These are phyloP conservation scores for Centaurea solstitialis DNA, from an alignment of 129 eudicot species.

Conservation along the genomic window DNA sequence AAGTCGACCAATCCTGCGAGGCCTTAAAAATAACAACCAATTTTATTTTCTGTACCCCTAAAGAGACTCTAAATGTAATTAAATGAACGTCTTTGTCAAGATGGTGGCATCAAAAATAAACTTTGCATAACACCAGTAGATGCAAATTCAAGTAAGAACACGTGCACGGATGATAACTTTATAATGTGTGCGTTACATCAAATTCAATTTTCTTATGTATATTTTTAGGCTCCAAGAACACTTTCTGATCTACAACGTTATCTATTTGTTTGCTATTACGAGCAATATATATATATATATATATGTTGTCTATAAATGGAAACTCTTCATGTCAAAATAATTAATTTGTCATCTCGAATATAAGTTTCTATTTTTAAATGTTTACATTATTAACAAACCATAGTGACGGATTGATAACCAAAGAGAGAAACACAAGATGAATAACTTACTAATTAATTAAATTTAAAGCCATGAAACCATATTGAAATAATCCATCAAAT, in stretches of 20 bases:
- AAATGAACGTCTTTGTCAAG: background rate
- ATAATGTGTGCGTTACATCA: constrained; percentile 11
- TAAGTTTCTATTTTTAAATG: background rate
- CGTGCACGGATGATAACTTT: constrained; percentile 6
- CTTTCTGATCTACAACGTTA: constrained; percentile 12
- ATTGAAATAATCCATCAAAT: background rate
- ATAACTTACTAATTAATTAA: background rate
- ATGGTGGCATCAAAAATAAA: constrained; percentile 4
- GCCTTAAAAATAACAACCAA: background rate
- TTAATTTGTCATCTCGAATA: background rate
- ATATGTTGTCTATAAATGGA: constrained; percentile 10
- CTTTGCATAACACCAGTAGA: background rate
- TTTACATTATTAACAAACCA: background rate
- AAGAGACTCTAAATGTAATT: background rate
- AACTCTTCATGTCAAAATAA: background rate
- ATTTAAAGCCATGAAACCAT: background rate
- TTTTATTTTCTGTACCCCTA: background rate
- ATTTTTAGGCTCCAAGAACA: background rate
- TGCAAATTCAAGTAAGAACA: constrained; percentile 16
- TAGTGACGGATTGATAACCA: background rate
- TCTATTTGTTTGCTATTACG: background rate
- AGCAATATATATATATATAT: too few species aligned
- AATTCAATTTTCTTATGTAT: background rate
- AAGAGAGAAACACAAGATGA: background rate
- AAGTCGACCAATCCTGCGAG: background rate